Evolutionary conservation across 1,284 basidiomycete species (phyloP).

Genomic region (Phlebopus sp.): DNA sequence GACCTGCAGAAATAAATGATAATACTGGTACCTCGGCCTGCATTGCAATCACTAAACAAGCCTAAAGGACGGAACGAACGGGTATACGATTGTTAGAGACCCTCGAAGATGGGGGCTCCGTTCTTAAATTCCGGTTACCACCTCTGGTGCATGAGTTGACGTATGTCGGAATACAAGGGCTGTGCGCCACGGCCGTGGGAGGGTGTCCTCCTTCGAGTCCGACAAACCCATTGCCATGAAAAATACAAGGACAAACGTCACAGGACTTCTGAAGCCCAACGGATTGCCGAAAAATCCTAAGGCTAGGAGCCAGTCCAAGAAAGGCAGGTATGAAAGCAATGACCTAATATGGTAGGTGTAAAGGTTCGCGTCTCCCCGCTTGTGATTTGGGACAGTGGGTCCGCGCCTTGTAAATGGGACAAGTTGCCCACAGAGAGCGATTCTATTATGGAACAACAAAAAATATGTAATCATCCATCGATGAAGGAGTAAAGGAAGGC

Average conservation of each 20-base stretch:
- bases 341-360: constrained; percentile 28
- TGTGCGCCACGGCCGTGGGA: constrained; percentile 2
- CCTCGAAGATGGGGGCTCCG: neutral
- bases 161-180: constrained; percentile 18
- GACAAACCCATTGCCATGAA: constrained; percentile 26
- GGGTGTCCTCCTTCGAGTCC: constrained; percentile 4
- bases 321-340: constrained; percentile 28
- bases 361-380: constrained; percentile 8
- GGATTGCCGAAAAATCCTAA: neutral
- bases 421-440: neutral
- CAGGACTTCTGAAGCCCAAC: constrained; percentile 1
- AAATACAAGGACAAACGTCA: constrained; percentile 25
- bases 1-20: constrained; percentile 45
- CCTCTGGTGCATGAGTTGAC: neutral
- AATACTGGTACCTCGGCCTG: constrained; percentile 43
- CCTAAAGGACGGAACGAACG: constrained; percentile 11
- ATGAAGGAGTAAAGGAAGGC: neutral
- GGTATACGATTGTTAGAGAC: constrained; percentile 8
- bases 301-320: constrained; percentile 17
- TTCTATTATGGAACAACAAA: neutral
- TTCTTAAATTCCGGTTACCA: constrained; percentile 18
- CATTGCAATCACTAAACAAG: constrained; percentile 36
- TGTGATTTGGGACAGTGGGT: neutral
- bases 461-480: neutral
- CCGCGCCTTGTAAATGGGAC: neutral